phyloP scores from a whole-genome alignment of 352 stramenopile species.

The Phytopythium ostracodes region DNA sequence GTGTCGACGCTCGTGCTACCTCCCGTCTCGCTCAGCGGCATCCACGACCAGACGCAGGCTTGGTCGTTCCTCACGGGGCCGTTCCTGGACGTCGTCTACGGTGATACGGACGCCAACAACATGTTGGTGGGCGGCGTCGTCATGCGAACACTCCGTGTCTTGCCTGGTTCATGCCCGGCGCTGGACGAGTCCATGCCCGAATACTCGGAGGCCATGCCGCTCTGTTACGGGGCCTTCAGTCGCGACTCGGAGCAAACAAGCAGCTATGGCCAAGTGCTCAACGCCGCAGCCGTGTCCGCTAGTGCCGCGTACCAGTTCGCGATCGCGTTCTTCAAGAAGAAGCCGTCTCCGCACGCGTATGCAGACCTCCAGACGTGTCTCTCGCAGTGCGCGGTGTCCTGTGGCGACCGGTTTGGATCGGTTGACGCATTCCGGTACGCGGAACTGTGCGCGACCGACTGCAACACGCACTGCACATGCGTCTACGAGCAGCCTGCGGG shows the following conservation, averaged over 20 bases:
- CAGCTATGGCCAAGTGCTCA: slow-evolving; percentile 58
- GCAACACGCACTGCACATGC: slow-evolving; percentile 57
- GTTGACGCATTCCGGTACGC: slow-evolving; percentile 55
- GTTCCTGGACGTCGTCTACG: slow-evolving; percentile 55
- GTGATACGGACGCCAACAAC: slow-evolving; percentile 29
- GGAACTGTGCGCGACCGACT: slow-evolving; percentile 32
- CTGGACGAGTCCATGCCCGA: slow-evolving; percentile 46
- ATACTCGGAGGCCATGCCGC: slow-evolving; percentile 55
- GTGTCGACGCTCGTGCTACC: slow-evolving; percentile 14
- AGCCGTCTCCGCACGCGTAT: slow-evolving; percentile 35
- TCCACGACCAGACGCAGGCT: slow-evolving; percentile 55
- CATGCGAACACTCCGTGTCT: slow-evolving; percentile 52
- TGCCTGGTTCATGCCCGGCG: slow-evolving; percentile 39
- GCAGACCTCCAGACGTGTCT: slow-evolving; percentile 51
- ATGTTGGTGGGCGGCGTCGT: slow-evolving; percentile 46
- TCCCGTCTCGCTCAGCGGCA: slow-evolving; percentile 42
- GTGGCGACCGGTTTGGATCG: slow-evolving; percentile 42
- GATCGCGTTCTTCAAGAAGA: slow-evolving; percentile 41
- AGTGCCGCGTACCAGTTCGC: slow-evolving; percentile 42
- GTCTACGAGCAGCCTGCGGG: slow-evolving; percentile 57
- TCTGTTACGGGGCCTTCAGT: slow-evolving; percentile 55
- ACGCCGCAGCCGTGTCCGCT: slow-evolving; percentile 42
- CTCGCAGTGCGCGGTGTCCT: slow-evolving; percentile 37
- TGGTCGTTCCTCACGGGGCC: slow-evolving; percentile 63
- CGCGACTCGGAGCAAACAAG: slow-evolving; percentile 25